Evolutionary conservation across 2,329 filamentous ascomycete species (phyloP).

Genomic region (Cladosporium sp.): DNA sequence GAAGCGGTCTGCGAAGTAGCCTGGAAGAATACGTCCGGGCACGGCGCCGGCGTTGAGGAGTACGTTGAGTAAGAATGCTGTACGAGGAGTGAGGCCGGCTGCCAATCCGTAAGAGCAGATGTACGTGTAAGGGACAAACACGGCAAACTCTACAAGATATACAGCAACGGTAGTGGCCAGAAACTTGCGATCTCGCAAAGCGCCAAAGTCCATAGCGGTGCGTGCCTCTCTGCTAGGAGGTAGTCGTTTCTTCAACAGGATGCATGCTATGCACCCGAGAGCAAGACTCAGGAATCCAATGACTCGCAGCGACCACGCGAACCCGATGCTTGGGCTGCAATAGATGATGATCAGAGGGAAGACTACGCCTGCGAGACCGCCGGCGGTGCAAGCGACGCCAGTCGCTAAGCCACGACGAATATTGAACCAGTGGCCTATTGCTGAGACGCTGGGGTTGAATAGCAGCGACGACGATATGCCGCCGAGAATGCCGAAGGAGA

Average conservation of each 20-base stretch:
- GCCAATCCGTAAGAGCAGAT: slow-evolving; percentile 68
- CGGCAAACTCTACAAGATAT: slow-evolving; percentile 45
- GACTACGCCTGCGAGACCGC: slow-evolving; percentile 41
- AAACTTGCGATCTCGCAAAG: slow-evolving; percentile 37
- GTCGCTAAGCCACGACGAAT: slow-evolving; percentile 72
- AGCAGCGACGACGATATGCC: slow-evolving; percentile 71
- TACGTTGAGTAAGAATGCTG: slow-evolving; percentile 66
- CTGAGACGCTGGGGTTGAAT: slow-evolving; percentile 75
- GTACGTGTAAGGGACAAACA: slow-evolving; percentile 68
- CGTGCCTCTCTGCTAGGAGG: background rate
- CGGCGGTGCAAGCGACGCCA: slow-evolving; percentile 71
- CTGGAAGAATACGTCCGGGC: slow-evolving; percentile 71
- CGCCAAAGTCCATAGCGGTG: slow-evolving; percentile 36
- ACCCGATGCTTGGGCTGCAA: slow-evolving; percentile 39
- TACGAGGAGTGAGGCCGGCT: slow-evolving; percentile 49
- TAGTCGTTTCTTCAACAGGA: background rate
- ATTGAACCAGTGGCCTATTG: slow-evolving; percentile 78
- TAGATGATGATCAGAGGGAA: slow-evolving; percentile 42
- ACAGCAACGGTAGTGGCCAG: slow-evolving; percentile 37
- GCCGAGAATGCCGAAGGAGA: slow-evolving; percentile 69
- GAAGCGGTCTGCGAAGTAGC: slow-evolving; percentile 69
- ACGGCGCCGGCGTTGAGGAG: slow-evolving; percentile 75
- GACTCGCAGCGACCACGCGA: slow-evolving; percentile 42
- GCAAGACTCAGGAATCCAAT: slow-evolving; percentile 41
- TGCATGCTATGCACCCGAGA: slow-evolving; percentile 34